Evolutionary conservation across 2,329 filamentous ascomycete genomes (phyloP), one percentile per base, ranked within the genome.

Genomic region (Pyrenochaeta sp.): DNA sequence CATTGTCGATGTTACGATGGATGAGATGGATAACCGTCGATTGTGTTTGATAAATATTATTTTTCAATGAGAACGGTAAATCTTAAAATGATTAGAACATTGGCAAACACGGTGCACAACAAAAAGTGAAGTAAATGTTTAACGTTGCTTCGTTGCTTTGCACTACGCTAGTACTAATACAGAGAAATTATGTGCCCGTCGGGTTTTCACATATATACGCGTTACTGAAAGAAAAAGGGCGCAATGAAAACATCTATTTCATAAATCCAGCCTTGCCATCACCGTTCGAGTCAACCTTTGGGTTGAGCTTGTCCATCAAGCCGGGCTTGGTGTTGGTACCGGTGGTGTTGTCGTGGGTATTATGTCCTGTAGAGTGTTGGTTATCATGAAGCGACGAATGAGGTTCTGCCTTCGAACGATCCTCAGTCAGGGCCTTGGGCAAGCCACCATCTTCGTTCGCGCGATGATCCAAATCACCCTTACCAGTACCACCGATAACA

Each of bases 221-320:
- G n/a, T 32, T 57, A 47, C 30, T 50, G 4, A 39, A 27, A 3
- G 30, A 28, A 39, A 13, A 15, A 4, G 15, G 36, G n/a, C 15
- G 36, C 6, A 3, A 36, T 10, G 28, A 19, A 39, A 39, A n/a
- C 42, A 62, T 64, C 65, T 81, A 85, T 50, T 81, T 73, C 81
- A 85, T 83, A 62, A 86, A 85, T 2, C 84, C 85, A 28, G 76
- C 74, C 79, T 86, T 85, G 56, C 85, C 85, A 72, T 88, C 85
- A 39, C 81, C 77, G 62, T 86, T 78, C 28, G 84, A 61, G 66
- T 87, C 84, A 40, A 77, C 61, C 56, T 67, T 80, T 1, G 85
- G 85, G 74, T 88, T 87, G 37, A 87, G 58, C 69, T 82, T 83
- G 55, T 86, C 80, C 73, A 84, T 70, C 58, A 88, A 60, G 15